Conservation (phyloP, 2,329 filamentous ascomycete genomes). For the Niveomyces coronatus region DNA sequence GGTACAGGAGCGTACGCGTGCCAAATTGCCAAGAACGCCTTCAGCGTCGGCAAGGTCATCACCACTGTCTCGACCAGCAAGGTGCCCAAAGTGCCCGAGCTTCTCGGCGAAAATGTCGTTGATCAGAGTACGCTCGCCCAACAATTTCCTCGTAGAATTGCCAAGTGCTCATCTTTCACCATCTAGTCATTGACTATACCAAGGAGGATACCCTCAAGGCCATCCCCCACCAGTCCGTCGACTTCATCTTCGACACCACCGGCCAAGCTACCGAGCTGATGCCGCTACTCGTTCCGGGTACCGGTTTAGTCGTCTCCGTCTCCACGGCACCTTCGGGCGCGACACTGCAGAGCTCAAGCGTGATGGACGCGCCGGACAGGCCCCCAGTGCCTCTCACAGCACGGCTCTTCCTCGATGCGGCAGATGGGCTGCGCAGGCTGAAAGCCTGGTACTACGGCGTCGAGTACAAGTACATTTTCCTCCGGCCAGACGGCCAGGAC, state of each 20-base stretch:
- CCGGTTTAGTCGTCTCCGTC: constrained; percentile 26
- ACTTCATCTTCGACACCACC: constrained; percentile 34
- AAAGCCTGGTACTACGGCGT: constrained; percentile 24
- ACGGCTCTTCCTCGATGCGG: constrained; percentile 19
- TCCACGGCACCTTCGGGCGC: constrained; percentile 25
- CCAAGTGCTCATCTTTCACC: too few relatives aligned
- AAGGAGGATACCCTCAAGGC: constrained; percentile 11
- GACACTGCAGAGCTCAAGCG: constrained; percentile 21
- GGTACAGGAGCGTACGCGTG: constrained; percentile 20
- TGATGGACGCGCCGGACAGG: constrained; percentile 18
- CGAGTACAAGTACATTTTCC: constrained; percentile 26
- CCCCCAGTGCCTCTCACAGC: constrained; percentile 17
- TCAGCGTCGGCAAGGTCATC: constrained; percentile 32
- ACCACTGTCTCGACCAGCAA: constrained; percentile 34
- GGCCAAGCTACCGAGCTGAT: constrained; percentile 24
- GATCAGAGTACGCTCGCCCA: constrained; percentile 21
- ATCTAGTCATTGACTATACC: constrained; percentile 19
- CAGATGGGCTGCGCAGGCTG: constrained; percentile 20
- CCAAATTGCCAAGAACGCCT: constrained; percentile 34
- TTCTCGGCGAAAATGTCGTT: constrained; percentile 27
- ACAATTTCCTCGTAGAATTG: neutral
- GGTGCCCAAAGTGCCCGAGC: constrained; percentile 23
- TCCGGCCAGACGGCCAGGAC: constrained; percentile 22
- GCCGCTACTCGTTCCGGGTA: constrained; percentile 23
- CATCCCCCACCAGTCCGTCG: constrained; percentile 25